Evolutionary conservation across 345 rosid genomes (phyloP).

Genomic region (Linum lewisii): DNA sequence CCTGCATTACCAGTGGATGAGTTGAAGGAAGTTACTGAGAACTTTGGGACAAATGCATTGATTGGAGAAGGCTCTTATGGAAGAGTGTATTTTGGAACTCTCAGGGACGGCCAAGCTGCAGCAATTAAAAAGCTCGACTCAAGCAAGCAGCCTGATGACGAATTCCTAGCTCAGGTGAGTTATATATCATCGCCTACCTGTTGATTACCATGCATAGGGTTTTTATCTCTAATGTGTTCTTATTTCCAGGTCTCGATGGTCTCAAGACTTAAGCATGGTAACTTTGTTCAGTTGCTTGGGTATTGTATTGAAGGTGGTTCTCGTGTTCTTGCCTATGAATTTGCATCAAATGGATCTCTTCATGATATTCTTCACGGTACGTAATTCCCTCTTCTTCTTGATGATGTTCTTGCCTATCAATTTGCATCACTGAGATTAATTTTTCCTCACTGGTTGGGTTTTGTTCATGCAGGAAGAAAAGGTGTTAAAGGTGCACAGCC

Average conservation of each 20-base stretch:
- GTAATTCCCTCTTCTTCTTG: background rate
- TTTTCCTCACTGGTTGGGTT: background rate
- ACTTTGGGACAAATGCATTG: conserved; percentile 27
- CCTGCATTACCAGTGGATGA: conserved; percentile 43
- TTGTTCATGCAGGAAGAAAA: background rate
- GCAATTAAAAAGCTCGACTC: conserved; percentile 11
- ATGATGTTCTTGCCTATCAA: background rate
- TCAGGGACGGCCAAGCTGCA: conserved; percentile 9
- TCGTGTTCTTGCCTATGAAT: conserved; percentile 14
- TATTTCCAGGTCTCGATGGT: conserved; percentile 11
- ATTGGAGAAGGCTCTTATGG: conserved; percentile 14
- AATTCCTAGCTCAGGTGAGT: conserved; percentile 11
- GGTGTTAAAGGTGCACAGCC: conserved; percentile 6
- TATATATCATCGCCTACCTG: background rate
- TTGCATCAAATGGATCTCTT: conserved; percentile 12
- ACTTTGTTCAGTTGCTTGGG: conserved; percentile 11
- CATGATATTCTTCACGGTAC: conserved; percentile 14
- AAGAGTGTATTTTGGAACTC: conserved; percentile 8
- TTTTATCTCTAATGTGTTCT: background rate
- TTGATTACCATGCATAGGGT: background rate
- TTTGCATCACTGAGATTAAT: background rate
- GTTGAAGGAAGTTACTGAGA: conserved; percentile 51
- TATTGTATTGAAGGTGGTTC: conserved; percentile 8
- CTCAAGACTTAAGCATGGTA: conserved; percentile 11
- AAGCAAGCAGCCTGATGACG: conserved; percentile 9